Percentiles rank a stretch among this genome's conserved stretches.
phyloP scores from a whole-genome alignment of 2,329 filamentous ascomycete genomes.

The Talaromyces sp. region DNA sequence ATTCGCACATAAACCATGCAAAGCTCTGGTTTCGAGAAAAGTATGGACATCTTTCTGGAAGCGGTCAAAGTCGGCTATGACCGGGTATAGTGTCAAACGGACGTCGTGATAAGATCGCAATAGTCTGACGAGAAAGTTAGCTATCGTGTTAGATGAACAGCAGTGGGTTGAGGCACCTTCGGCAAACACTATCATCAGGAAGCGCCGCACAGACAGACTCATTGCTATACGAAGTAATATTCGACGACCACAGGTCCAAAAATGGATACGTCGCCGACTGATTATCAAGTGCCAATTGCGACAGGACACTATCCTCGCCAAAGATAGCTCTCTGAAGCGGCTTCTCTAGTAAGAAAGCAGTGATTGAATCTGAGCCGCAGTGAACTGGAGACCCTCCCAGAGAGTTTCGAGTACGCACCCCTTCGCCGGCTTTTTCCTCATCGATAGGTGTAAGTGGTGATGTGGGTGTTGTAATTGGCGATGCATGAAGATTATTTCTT shows the following conservation, averaged over 20 bases:
- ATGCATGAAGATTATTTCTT: background rate
- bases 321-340: slow-evolving; percentile 46
- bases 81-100: slow-evolving; percentile 60
- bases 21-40: slow-evolving; percentile 53
- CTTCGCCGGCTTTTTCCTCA: slow-evolving; percentile 42
- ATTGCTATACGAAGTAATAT: slow-evolving; percentile 57
- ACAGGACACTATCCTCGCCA: slow-evolving; percentile 58
- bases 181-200: slow-evolving; percentile 58
- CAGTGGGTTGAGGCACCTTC: slow-evolving; percentile 30
- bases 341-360: slow-evolving; percentile 58
- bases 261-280: slow-evolving; percentile 65
- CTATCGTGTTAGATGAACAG: background rate
- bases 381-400: slow-evolving; percentile 61
- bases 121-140: slow-evolving; percentile 39
- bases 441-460: slow-evolving; percentile 12
- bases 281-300: slow-evolving; percentile 62
- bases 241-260: slow-evolving; percentile 63
- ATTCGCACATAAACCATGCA: slow-evolving; percentile 33
- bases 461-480: background rate
- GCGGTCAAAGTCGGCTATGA: slow-evolving; percentile 55
- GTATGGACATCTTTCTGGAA: slow-evolving; percentile 56
- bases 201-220: slow-evolving; percentile 59
- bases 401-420: slow-evolving; percentile 60
- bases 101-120: slow-evolving; percentile 59
- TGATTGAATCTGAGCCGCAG: slow-evolving; percentile 60